phyloP scores from a whole-genome alignment of 2,329 filamentous ascomycete species.

The Diaporthe caulivora region DNA sequence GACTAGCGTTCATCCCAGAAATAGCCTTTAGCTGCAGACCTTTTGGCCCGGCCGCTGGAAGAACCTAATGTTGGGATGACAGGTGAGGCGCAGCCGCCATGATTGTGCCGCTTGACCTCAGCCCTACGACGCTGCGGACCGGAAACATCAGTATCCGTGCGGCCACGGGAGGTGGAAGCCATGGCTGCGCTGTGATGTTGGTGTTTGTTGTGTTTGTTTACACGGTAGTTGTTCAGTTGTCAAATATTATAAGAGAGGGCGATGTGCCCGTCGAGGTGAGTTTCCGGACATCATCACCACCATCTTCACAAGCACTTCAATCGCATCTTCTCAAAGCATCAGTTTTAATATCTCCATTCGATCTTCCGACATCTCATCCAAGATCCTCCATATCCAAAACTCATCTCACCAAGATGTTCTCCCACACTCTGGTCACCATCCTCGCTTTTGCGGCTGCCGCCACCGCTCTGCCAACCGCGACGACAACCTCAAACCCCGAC shows the following conservation, averaged over 20 bases:
- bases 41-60: background rate
- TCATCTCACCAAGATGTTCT: constrained; percentile 47
- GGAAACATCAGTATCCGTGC: constrained; percentile 5
- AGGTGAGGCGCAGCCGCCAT: constrained; percentile 27
- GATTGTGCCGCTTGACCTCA: constrained; percentile 3
- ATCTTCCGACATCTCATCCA: background rate
- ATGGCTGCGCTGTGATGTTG: background rate
- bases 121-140: constrained; percentile 22
- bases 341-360: background rate
- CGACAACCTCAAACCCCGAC: constrained; percentile 45
- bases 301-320: background rate
- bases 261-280: background rate
- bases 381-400: background rate
- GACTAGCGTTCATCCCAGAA: constrained; percentile 7
- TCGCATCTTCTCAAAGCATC: background rate
- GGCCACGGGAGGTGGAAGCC: background rate
- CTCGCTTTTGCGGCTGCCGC: constrained; percentile 46
- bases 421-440: constrained; percentile 46
- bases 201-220: background rate
- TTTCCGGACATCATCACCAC: background rate
- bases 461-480: constrained; percentile 49
- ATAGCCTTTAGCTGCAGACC: constrained; percentile 1
- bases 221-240: background rate
- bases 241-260: constrained; percentile 25
- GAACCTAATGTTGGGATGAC: background rate